Evolutionary conservation across 2,329 filamentous ascomycete species (phyloP), one percentile per base, ranked within the genome.

Genomic region (Fusarium albosuccineum): DNA sequence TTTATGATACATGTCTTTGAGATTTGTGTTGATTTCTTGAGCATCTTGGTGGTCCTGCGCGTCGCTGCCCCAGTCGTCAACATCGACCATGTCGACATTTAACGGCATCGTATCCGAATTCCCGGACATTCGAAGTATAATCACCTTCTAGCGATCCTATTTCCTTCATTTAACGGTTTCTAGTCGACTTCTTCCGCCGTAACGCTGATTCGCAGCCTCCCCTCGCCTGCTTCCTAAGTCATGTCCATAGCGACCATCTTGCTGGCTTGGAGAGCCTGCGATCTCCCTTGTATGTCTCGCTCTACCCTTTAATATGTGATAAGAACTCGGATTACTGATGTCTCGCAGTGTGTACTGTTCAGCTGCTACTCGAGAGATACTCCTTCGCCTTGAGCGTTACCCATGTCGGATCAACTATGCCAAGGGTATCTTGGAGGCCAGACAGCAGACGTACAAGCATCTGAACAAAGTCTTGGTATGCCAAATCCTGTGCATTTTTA

Each of bases 181-280:
- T 57, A 92, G 90, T 97, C 67, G 94, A 97, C 78, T 93, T 90
- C 80, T 97, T 97, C 72, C 87, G 92, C 26, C 81, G 79, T 14
- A 82, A 84, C 46, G 79, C 82, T 5, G 81, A 82, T 6, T 78
- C 79, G 14, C 84, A 79, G 14, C 85, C 91, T 5, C 92, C 93
- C 0, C 79, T 96, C 57, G 94, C 92, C 14, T 96, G 91, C 76
- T 97, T 98, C 75, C 83, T 98, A 27, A 97, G 92, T 77, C 95
- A 98, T 85, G 89, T 97, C 3, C 95, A 97, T 75, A 97, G 91
- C 67, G 94, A 97, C 72, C 95, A 97, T 78, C 85, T 97, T 1
- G 85, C 86, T 36, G 94, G 95, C 0, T 84, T 97, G 2, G 93
- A 97, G 70, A 87, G 85, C 11, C 84, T 94, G 55, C 87, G 89